phyloP scores from a whole-genome alignment of 305 asterid species.

The Solanum hybrid region DNA sequence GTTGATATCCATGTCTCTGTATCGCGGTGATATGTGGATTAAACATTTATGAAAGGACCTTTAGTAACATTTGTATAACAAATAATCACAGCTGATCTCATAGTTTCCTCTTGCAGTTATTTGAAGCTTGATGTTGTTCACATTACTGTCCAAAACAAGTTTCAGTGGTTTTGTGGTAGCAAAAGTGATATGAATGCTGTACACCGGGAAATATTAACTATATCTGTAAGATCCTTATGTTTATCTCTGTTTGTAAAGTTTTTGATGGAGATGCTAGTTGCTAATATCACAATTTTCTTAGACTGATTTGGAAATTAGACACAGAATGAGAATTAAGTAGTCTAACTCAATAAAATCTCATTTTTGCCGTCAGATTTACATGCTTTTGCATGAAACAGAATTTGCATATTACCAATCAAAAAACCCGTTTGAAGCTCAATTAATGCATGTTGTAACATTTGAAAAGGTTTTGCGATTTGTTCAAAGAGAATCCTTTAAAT shows the following conservation, averaged over 20 bases:
- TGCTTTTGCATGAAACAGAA: not conserved
- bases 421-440: not conserved
- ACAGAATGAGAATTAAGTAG: not conserved
- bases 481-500: not conserved
- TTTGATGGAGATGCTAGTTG: not conserved
- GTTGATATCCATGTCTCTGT: not conserved
- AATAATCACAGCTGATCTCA: not conserved
- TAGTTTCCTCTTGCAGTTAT: slow-evolving; percentile 54
- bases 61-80: not conserved
- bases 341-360: not conserved
- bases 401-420: not conserved
- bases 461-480: not conserved
- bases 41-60: not conserved
- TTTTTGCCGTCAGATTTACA: not conserved
- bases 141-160: slow-evolving; percentile 78
- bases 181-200: slow-evolving; percentile 70
- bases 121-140: slow-evolving; percentile 95
- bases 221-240: slow-evolving; percentile 49
- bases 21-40: not conserved
- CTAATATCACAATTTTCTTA: not conserved
- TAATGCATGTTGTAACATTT: not conserved
- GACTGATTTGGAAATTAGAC: not conserved
- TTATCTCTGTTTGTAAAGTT: not conserved
- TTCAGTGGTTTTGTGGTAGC: slow-evolving; percentile 73
- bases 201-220: slow-evolving; percentile 61